Conservation (phyloP, 805 yeast genomes). For the Candida dendrica region DNA sequence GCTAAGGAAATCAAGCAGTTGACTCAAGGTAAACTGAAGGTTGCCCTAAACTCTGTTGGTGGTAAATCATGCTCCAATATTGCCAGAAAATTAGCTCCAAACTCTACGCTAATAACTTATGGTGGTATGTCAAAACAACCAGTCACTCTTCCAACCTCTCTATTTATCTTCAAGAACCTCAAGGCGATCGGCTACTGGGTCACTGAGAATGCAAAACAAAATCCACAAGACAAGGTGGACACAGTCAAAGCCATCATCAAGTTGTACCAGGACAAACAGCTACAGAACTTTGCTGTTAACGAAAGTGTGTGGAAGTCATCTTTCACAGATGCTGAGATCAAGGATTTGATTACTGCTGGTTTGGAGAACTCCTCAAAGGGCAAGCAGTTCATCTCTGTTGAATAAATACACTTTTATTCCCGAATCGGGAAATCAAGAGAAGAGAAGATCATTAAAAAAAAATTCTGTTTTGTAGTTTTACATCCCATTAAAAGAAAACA, state of each 20-base stretch:
- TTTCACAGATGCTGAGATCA: constrained; percentile 29
- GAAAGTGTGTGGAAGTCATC: constrained; percentile 23
- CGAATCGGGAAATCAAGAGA: background rate
- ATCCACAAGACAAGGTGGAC: constrained; percentile 53
- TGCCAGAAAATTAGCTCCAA: constrained; percentile 70
- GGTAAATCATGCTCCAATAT: constrained; percentile 79
- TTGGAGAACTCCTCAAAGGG: constrained; percentile 32
- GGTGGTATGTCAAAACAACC: constrained; percentile 99
- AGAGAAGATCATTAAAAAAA: no score
- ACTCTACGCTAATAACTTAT: constrained; percentile 80
- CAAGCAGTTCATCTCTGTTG: constrained; percentile 36
- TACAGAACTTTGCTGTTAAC: constrained; percentile 32
- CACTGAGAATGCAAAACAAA: constrained; percentile 51
- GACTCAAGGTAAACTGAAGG: constrained; percentile 47
- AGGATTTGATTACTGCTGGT: constrained; percentile 26
- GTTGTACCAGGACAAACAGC: constrained; percentile 50
- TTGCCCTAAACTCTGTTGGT: constrained; percentile 91
- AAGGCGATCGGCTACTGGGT: constrained; percentile 92
- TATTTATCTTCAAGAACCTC: constrained; percentile 84
- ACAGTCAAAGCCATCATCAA: constrained; percentile 50
- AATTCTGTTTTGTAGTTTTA: no score
- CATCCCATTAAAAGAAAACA: no score
- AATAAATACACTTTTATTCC: constrained; percentile 6
- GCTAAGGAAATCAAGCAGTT: constrained; percentile 50
- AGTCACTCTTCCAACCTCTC: constrained; percentile 80